Base-by-base conservation (phyloP, 2,329 filamentous ascomycete species). In the Aurifilum marmelostoma region DNA sequence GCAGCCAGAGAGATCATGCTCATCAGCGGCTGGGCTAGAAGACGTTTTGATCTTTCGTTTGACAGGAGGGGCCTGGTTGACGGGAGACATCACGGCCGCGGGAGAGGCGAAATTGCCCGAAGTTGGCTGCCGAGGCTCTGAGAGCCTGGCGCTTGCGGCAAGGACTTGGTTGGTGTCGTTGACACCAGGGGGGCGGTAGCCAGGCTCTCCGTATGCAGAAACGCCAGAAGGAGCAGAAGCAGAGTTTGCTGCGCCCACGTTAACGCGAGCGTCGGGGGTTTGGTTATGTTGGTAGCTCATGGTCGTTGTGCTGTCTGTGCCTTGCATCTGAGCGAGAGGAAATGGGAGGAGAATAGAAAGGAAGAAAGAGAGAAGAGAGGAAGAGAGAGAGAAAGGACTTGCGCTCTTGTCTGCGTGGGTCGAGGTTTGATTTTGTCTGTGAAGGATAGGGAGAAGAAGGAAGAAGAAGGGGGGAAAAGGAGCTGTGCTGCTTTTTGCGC, bases 221-320 rank as follows among this genome's bases (percentile, higher is more conserved):
- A 21, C 2, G 8, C 29, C 7, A 14, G 56, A 16, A 34, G 14
- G 34, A 34, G 34, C 6, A 8, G 56, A 32, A n/a, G 16, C 12
- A 29, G 56, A 11, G 18, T 37, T 59, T 24, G 56, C 4, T 2
- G 18, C 29, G 0, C 34, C 24, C 47, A 11, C 5, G 12, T 21
- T 11, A 14, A 32, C 21, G 43, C 43, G 58, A 24, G 52, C 21
- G 27, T 63, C 47, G 3, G 63, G 39, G 47, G 61, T 58, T 29
- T 66, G 47, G 21, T 66, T 69, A 18, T 32, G 39, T 27, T 24
- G 54, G 11, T 21, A 52, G 18, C 27, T 37, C 4, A 63, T 50
- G 43, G 43, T n/a, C 21, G 41, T 18, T 47, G 18, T 47, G 41
- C 2, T 47, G 16, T 21, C 14, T 52, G 21, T 16, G 37, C 12